Base-by-base conservation (phyloP, 345 rosid genomes). In the Acer campestre region DNA sequence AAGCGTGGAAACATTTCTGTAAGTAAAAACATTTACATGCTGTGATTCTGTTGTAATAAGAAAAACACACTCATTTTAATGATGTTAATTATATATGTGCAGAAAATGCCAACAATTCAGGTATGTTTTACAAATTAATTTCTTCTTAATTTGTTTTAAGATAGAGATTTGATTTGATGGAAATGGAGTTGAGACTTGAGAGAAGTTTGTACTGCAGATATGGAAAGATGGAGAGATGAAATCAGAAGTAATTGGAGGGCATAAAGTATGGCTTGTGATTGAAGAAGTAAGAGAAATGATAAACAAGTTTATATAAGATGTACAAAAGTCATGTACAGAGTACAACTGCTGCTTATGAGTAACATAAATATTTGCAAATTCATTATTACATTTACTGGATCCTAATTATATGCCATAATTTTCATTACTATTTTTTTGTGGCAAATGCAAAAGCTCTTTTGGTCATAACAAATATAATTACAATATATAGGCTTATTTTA, bases 51-150 rank as follows among this genome's bases (percentile, higher is more conserved):
- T 31, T 31, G 31, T 29, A 29, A 3, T 31, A 31, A n/a, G n/a
- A n/a, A n/a, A n/a, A n/a, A 31, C 13, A 46, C 35, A 5, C 18
- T 44, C 29, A 7, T 75, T 75, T 49, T 75, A 35, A 65, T 48
- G 66, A 53, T 4, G 38, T 35, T 35, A 27, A 4, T 65, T 1
- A 40, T 29, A 40, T 29, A 0, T 31, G 61, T 61, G 59, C 92
- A 93, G 98, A 95, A 93, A 89, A 95, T 95, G 97, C 98, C 99
- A 0, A 92, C 98, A 40, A 89, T 95, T 80, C 98, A 95, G 98
- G 98, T 94, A 44, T 38, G 68, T 38, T 48, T 48, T 14, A 0
- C 49, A 22, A 29, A 9, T 14, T 20, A 3, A 8, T 44, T 44
- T 38, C 48, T 10, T 10, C 3, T 17, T 1, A n/a, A 61, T 62